Conservation (phyloP, 176 grass and related monocot genomes). For the Juncus effusus region DNA sequence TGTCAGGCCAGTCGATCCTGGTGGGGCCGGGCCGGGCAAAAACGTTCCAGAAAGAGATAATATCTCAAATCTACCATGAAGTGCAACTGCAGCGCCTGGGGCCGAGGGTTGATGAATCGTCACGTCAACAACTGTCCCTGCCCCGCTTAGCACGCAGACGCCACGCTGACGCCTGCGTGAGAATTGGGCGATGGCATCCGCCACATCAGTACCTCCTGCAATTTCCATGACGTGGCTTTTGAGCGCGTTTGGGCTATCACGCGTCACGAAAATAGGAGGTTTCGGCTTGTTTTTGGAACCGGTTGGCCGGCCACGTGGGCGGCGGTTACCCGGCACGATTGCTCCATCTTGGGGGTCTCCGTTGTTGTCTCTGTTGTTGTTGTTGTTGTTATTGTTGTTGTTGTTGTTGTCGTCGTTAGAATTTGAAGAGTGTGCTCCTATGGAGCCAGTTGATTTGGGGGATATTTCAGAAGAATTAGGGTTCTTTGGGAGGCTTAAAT, state of each 20-base stretch:
- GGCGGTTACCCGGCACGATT: constrained; percentile 49
- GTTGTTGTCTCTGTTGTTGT: constrained; percentile 36
- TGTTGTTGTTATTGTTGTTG: constrained; percentile 30
- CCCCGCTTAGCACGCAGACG: constrained; percentile 76
- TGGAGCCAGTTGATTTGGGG: constrained; percentile 24
- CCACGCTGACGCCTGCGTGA: constrained; percentile 62
- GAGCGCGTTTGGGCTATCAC: constrained; percentile 77
- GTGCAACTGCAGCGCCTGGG: constrained; percentile 51
- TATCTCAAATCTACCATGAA: constrained; percentile 75
- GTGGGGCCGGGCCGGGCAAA: constrained; percentile 65
- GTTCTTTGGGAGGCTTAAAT: constrained; percentile 34
- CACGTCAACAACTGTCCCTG: constrained; percentile 59
- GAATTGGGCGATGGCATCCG: constrained; percentile 78
- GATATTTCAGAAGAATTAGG: constrained; percentile 28
- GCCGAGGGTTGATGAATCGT: constrained; percentile 64
- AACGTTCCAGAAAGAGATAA: constrained; percentile 74
- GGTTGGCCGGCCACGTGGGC: constrained; percentile 58
- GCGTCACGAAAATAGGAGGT: constrained; percentile 78
- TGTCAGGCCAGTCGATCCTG: constrained; percentile 66
- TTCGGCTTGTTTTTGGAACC: constrained; percentile 90
- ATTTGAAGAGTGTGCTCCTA: constrained; percentile 32
- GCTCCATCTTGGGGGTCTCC: constrained; percentile 58
- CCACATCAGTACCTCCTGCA: constrained; percentile 62
- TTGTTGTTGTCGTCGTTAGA: constrained; percentile 37
- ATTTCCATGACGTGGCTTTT: constrained; percentile 86